Base-by-base conservation (phyloP, 495 filamentous ascomycete species). In the Tuber magnatum region DNA sequence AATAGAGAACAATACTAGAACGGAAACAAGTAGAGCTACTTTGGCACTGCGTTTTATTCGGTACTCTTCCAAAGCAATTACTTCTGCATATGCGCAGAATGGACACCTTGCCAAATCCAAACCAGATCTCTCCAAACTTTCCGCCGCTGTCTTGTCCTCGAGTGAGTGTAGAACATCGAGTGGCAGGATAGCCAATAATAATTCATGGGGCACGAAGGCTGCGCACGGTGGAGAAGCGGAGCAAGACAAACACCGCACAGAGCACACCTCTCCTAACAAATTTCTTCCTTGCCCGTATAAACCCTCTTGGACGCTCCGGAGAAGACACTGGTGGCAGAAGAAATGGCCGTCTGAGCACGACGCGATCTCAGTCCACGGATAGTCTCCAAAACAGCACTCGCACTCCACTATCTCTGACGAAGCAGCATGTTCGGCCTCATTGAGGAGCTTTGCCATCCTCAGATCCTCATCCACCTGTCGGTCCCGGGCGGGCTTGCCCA, bases 281-380 rank as follows among this genome's bases (percentile, higher is more conserved):
- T 87, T 94, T n/a, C 90, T 88, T 46, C 92, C 92, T 82, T 99
- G 95, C 0, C 95, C 95, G 83, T 94, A 99, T 0, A 99, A 82
- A 12, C 93, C 93, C 82, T 97, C 94, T 61, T 90, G 89, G 43
- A 93, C 87, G 61, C 92, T 90, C 73, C 90, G 88, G 72, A 90
- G 89, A 40, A 99, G 90, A 81, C 95, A 99, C 38, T 86, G 86
- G 82, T 92, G 92, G 85, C 95, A 99, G 75, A 97, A 88, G 81
- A 94, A 87, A 85, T 99, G 95, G 35, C 88, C 89, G 51, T 86
- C 84, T 78, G 85, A 88, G 81, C 95, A 99, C 2, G 90, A 88
- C 12, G 92, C 88, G 35, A 97, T 87, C 83, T 93, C 90, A 82
- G 97, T 92, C 78, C 97, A 96, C 0, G 92, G 85, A 51, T 87